These are phyloP conservation scores for Diaporthe humulicola DNA, from an alignment of 2,329 filamentous ascomycete genomes.

Conservation along the genomic window DNA sequence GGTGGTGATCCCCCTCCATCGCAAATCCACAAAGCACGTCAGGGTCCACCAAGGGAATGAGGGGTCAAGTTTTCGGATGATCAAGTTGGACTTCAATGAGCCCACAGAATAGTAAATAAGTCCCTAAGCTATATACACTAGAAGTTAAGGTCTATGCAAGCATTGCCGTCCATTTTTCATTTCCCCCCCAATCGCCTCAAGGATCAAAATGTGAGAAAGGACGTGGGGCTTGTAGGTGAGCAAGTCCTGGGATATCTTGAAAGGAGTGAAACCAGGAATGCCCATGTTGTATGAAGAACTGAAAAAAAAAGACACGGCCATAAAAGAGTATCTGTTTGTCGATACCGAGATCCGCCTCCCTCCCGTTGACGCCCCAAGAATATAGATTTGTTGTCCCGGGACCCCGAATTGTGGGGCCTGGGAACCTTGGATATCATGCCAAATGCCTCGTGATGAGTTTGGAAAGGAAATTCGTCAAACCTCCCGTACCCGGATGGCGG, in stretches of 20 bases:
- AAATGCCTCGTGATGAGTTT: slow-evolving; percentile 24
- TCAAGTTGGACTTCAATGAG: background rate
- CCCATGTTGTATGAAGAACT: background rate
- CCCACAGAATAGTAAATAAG: slow-evolving; percentile 10
- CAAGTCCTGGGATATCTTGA: slow-evolving; percentile 9
- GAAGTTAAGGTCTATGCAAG: slow-evolving; percentile 40
- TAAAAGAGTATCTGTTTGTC: background rate
- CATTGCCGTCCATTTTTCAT: slow-evolving; percentile 25
- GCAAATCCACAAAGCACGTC: background rate
- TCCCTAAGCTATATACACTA: slow-evolving; percentile 39
- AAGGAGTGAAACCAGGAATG: slow-evolving; percentile 33
- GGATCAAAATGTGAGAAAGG: background rate
- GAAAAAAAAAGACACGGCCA: background rate
- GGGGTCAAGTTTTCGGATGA: background rate
- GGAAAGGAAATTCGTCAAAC: slow-evolving; percentile 39
- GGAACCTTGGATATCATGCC: slow-evolving; percentile 32
- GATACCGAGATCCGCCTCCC: slow-evolving; percentile 11
- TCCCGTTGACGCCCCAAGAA: slow-evolving; percentile 15
- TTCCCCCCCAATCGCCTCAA: background rate
- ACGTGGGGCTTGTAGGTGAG: slow-evolving; percentile 35
- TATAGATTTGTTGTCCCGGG: background rate
- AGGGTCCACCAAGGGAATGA: background rate
- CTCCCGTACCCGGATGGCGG: no score
- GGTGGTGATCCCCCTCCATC: background rate
- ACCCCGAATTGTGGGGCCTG: background rate